Evolutionary conservation across 257 asterid genomes (phyloP).

Genomic region (Solanum pinnatisectum): DNA sequence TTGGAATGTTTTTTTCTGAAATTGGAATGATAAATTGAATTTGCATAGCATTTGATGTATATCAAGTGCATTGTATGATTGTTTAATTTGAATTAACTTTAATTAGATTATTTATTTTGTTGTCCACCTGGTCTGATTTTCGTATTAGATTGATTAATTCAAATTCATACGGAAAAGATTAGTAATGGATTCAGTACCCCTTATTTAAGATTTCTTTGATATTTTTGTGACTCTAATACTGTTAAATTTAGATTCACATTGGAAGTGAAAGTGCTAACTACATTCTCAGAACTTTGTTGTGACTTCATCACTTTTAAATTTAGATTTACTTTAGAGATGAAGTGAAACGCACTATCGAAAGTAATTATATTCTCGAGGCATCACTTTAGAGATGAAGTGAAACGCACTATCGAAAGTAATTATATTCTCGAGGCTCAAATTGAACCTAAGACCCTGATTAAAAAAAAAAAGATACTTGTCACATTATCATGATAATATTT

Average conservation of each 20-base stretch:
- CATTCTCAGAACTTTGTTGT: accelerated
- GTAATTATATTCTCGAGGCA: neutral
- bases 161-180: neutral
- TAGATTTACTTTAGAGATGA: neutral
- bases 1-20: neutral
- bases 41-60: neutral
- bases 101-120: neutral
- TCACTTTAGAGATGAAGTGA: neutral
- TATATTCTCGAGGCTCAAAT: neutral
- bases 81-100: neutral
- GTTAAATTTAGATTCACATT: no score
- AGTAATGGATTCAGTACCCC: accelerated
- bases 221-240: no score
- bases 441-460: accelerated
- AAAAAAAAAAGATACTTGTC: neutral
- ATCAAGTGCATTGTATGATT: neutral
- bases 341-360: accelerated
- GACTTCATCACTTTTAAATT: neutral
- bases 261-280: neutral
- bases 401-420: accelerated
- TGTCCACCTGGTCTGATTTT: accelerated
- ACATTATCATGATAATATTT: neutral
- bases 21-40: neutral
- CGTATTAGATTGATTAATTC: neutral
- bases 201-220: neutral